phyloP scores from a whole-genome alignment of 2,329 filamentous ascomycete species.

The Huntiella bhutanensis region DNA sequence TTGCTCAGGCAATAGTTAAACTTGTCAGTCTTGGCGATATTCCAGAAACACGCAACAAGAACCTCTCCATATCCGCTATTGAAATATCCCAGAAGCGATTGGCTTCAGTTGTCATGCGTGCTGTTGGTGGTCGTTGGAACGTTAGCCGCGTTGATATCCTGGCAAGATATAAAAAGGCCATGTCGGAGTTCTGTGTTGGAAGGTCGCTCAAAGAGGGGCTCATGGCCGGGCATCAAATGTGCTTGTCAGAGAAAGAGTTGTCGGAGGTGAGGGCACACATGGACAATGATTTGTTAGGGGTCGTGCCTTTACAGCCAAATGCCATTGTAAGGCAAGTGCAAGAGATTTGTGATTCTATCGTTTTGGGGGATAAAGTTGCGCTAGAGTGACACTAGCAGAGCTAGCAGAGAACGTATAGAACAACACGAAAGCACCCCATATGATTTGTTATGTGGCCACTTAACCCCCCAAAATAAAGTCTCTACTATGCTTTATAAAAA shows the following conservation, averaged over 20 bases:
- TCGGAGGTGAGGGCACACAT: not conserved
- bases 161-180: not conserved
- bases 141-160: not conserved
- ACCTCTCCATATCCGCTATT: not conserved
- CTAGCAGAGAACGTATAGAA: too few species aligned
- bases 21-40: not conserved
- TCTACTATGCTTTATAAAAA: too few species aligned
- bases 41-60: not conserved
- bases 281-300: conserved; percentile 1
- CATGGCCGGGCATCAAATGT: not conserved
- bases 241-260: not conserved
- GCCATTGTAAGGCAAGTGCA: not conserved
- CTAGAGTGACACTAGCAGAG: too few species aligned
- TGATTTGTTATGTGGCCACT: too few species aligned
- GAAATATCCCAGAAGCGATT: conserved; percentile 1
- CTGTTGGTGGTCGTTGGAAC: not conserved
- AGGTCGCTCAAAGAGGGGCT: not conserved
- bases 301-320: not conserved
- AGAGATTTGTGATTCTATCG: not conserved
- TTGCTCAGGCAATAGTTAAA: not conserved
- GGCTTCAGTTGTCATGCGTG: not conserved
- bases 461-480: too few species aligned
- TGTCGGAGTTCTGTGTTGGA: conserved; percentile 2
- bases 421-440: too few species aligned
- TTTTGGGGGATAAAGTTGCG: too few species aligned